Evolutionary conservation across 1,139 yeast genomes (phyloP), one percentile per base, ranked within the genome.

Genomic region (Kodamaea sp.): DNA sequence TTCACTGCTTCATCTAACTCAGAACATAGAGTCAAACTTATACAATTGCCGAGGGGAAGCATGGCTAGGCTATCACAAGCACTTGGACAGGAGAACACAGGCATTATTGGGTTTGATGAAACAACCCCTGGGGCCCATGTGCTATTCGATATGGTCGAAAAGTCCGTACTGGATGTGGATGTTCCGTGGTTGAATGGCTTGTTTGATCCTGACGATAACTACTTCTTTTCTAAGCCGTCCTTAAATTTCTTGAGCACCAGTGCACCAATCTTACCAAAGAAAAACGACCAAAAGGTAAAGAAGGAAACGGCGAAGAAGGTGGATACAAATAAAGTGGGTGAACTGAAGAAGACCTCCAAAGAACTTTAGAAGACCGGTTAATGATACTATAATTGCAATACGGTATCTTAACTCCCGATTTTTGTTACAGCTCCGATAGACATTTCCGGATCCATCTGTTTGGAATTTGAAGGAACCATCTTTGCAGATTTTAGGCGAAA

Each of bases 31-130:
- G 76, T 77, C 2, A 78, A 77, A 44, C 57, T 80, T 25, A 59
- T 80, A 0, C 78, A 75, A 40, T 59, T 80, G 11, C 83, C 85
- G 1, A 63, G 63, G 42, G 74, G 76, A 1, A 59, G 78, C 3
- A 59, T 65, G 51, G 48, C 46, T 2, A 50, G 50, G 35, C 46
- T 79, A 2, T 66, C 74, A 12, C 41, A 51, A 10, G 55, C 58
- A 1, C 46, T 73, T 12, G 61, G 55, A 31, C 41, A 53, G 22
- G 50, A 47, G 22, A 53, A 57, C 29, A 50, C 51, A 4, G 55
- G 62, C 0, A 55, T 70, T 2, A 20, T 70, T 9, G 71, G 67
- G 0, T 22, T 70, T 4, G 44, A 51, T 11, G 51, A 42, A 2
- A 46, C 39, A 12, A 35, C 59, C 9, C 34, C 36, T 0, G 61